Percentiles rank a stretch among this genome's conserved stretches.
Conservation (phyloP, 257 asterid species). For the Nicotiana knightiana region DNA sequence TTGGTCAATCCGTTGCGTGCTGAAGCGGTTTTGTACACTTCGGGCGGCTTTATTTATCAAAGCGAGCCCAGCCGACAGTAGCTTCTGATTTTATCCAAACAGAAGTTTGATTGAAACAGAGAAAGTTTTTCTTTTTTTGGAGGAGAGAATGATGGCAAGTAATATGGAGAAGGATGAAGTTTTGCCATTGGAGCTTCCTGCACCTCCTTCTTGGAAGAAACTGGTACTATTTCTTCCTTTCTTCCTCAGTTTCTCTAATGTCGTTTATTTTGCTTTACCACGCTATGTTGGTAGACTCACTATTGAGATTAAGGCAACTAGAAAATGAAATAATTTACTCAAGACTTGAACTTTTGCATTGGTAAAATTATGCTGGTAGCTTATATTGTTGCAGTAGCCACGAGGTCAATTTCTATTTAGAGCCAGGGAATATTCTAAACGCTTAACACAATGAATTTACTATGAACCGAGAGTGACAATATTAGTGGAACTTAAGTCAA, state of each 20-base stretch:
- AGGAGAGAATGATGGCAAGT: not conserved
- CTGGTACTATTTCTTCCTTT: constrained; percentile 26
- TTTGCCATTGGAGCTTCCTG: constrained; percentile 59
- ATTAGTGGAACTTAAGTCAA: not conserved
- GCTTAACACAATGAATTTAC: too few relatives aligned
- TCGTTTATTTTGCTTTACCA: not conserved
- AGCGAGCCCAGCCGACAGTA: not conserved
- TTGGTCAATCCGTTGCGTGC: not conserved
- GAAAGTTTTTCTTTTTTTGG: not conserved
- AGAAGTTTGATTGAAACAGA: not conserved
- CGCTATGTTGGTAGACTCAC: not conserved
- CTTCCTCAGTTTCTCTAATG: not conserved
- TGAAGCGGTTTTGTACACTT: not conserved
- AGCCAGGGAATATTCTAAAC: not conserved
- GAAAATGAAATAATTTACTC: not conserved
- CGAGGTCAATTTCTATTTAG: not conserved
- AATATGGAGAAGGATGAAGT: constrained; percentile 13
- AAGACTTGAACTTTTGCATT: too few relatives aligned
- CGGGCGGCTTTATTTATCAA: not conserved
- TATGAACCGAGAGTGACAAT: not conserved
- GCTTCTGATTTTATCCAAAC: not conserved
- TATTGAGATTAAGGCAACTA: too few relatives aligned
- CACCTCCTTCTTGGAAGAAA: constrained; percentile 72
- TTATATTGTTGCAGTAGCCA: not conserved
- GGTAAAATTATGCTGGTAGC: not conserved